Percentiles rank a stretch among this genome's conserved stretches.
phyloP scores from a whole-genome alignment of 495 filamentous ascomycete genomes.

The Baudoinia panamericana region DNA sequence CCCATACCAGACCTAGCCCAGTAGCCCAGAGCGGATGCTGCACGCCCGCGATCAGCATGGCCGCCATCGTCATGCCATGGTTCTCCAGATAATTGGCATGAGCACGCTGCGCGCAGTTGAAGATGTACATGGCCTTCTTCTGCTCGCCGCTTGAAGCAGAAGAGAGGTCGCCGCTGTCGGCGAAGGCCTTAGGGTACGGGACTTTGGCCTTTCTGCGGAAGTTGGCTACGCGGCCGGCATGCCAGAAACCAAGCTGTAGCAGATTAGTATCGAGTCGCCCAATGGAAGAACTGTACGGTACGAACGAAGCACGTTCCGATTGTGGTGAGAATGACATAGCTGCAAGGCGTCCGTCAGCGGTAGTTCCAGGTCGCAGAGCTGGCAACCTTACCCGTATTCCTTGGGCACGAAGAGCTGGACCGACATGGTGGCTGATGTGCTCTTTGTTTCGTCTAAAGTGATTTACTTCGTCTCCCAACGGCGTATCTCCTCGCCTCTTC shows the following conservation, averaged over 20 bases:
- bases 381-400: constrained; percentile 29
- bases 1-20: constrained; percentile 24
- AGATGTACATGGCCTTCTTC: constrained; percentile 26
- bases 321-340: constrained; percentile 10
- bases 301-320: constrained; percentile 10
- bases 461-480: background rate
- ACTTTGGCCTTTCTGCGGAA: constrained; percentile 31
- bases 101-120: constrained; percentile 35
- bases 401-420: constrained; percentile 25
- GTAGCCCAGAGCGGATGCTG: constrained; percentile 22
- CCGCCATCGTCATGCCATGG: constrained; percentile 18
- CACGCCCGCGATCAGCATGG: constrained; percentile 30
- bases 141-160: constrained; percentile 13
- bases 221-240: constrained; percentile 22
- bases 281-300: background rate
- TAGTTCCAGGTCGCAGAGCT: background rate
- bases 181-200: constrained; percentile 26
- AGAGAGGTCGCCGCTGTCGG: constrained; percentile 26
- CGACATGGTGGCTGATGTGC: too few species aligned
- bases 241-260: constrained; percentile 25
- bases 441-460: background rate
- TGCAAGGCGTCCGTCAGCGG: background rate
- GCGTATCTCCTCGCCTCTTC: too few species aligned
- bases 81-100: constrained; percentile 34
- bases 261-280: constrained; percentile 8